Evolutionary conservation across 805 yeast genomes (phyloP), one percentile per base, ranked within the genome.

Genomic region (Saccharomycopsis sp.): DNA sequence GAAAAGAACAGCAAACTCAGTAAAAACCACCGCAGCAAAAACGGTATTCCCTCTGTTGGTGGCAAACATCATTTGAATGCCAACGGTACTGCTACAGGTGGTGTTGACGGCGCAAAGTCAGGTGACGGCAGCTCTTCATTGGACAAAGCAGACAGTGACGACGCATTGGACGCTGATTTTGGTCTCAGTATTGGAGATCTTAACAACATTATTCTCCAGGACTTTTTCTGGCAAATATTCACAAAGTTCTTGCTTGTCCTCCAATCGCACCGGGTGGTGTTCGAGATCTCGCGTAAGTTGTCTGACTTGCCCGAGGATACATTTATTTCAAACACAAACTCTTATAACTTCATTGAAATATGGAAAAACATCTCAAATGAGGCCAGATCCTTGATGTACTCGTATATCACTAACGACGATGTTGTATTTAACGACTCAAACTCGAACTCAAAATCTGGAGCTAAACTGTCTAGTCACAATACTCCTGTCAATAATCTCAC

Each of bases 141-240:
- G 9, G 40, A 15, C n/a, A 34, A 53, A 5, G 40, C 34, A 29
- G 46, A 57, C 12, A 14, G 16, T 8, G 57, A 53, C 15, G 47
- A 34, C 44, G 34, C 16, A 12, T 21, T 16, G 14, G 47, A 51
- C 24, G 52, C 54, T 15, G 71, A 69, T 41, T 68, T 72, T 61
- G 78, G 76, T 4, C 60, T 71, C 1, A 64, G 74, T 7, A 65
- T 73, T 55, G 76, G 78, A 59, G 85, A 83, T 59, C 73, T 77
- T 9, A 69, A 81, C 12, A 79, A 83, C 0, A 68, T 78, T 0
- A 77, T 89, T 0, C 71, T 91, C 34, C 82, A 84, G 62, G 90
- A 89, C 61, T 76, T 90, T 47, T 86, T 87, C 62, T 82, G 87
- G 69, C 76, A 82, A 7, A 75, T 89, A n/a, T 90, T 87, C 65